Conservation (phyloP, 1,284 basidiomycete genomes). For the Exsudoporus floridanus region DNA sequence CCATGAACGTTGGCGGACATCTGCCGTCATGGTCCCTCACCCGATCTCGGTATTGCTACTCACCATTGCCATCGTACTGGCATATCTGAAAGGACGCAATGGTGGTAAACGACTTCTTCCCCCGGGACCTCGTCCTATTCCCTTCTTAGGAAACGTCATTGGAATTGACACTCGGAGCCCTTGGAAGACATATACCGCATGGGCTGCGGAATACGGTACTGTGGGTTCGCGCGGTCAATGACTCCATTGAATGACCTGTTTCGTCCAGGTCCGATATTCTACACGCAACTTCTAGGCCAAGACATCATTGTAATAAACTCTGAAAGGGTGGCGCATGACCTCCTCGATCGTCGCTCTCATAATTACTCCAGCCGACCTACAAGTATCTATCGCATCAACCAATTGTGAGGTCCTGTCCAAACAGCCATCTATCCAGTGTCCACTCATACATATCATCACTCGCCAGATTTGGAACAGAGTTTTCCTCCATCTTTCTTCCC, state of each 20-base stretch:
- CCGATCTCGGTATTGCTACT: neutral
- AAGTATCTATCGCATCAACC: conserved; percentile 1
- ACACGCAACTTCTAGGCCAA: conserved; percentile 11
- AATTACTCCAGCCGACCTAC: conserved; percentile 17
- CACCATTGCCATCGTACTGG: neutral
- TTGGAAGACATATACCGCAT: conserved; percentile 13
- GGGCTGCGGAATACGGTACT: conserved; percentile 9
- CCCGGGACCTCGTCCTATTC: conserved; percentile 7
- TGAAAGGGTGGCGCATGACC: conserved; percentile 9
- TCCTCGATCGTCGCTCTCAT: conserved; percentile 13
- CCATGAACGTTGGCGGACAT: neutral
- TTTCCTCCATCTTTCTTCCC: conserved; percentile 1
- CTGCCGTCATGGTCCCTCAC: neutral
- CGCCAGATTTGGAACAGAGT: conserved; percentile 6
- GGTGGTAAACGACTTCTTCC: conserved; percentile 6
- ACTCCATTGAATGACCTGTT: neutral
- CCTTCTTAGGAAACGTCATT: conserved; percentile 9
- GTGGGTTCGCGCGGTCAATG: neutral
- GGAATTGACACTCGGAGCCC: conserved; percentile 5
- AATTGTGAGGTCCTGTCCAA: conserved; percentile 3
- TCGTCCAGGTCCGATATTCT: conserved; percentile 9
- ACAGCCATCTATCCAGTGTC: no score
- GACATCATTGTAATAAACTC: conserved; percentile 17
- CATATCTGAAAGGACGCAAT: conserved; percentile 2
- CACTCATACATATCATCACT: neutral